Percentiles rank a stretch among this genome's conserved stretches.
phyloP scores from a whole-genome alignment of 2,329 filamentous ascomycete genomes.

The Ustulina deusta region DNA sequence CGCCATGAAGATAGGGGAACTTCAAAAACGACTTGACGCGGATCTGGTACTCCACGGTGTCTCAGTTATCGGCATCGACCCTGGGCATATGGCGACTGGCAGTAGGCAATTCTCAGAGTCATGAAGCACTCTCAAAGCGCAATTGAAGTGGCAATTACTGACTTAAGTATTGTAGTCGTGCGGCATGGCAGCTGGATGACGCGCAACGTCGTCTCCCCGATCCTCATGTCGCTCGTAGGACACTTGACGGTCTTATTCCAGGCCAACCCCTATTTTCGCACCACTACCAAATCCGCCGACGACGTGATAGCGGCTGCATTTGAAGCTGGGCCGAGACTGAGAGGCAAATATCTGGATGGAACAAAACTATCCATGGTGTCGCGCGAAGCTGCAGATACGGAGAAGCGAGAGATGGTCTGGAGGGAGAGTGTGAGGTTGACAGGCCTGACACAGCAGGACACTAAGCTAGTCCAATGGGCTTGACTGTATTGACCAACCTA shows the following conservation, averaged over 20 bases:
- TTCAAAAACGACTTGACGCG: constrained; percentile 25
- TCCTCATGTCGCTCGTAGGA: constrained; percentile 7
- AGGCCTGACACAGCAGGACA: constrained; percentile 7
- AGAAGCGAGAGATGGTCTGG: constrained; percentile 40
- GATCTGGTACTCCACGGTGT: constrained; percentile 27
- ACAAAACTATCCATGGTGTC: constrained; percentile 21
- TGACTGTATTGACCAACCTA: not conserved
- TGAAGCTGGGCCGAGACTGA: not conserved
- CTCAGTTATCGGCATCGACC: constrained; percentile 30
- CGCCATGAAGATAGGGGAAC: constrained; percentile 36
- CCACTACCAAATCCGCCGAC: constrained; percentile 3
- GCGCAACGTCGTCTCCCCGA: constrained; percentile 4
- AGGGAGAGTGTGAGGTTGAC: constrained; percentile 35
- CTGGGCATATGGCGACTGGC: constrained; percentile 27
- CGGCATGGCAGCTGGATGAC: constrained; percentile 16
- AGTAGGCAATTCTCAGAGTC: not conserved
- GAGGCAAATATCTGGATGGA: constrained; percentile 32
- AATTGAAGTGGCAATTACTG: not conserved
- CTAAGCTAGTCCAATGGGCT: constrained; percentile 1
- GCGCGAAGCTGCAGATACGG: constrained; percentile 30
- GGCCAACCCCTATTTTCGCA: constrained; percentile 17
- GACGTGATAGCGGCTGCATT: constrained; percentile 7
- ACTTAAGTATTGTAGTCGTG: not conserved
- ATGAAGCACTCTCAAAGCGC: not conserved
- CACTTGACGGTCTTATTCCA: constrained; percentile 6